These are phyloP conservation scores for Syzygium malaccense DNA, from an alignment of 441 rosid species.

Conservation along the genomic window DNA sequence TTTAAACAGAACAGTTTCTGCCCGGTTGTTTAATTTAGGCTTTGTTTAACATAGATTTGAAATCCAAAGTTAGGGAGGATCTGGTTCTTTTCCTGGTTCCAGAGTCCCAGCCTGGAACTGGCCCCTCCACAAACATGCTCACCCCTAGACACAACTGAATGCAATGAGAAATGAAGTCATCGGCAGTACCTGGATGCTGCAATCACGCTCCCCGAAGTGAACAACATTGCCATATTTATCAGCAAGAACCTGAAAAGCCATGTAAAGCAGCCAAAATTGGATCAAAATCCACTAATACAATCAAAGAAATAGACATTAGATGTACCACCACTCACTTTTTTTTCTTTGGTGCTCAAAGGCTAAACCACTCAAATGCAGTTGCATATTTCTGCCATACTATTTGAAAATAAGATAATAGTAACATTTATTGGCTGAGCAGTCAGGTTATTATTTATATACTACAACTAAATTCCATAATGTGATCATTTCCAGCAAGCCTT, in stretches of 20 bases:
- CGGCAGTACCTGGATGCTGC: constrained; percentile 87
- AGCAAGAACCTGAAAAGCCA: constrained; percentile 65
- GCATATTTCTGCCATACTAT: not conserved
- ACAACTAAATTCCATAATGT: not conserved
- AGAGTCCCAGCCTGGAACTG: not conserved
- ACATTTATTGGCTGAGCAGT: not conserved
- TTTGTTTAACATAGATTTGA: not conserved
- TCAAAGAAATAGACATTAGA: not conserved
- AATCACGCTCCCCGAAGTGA: constrained; percentile 98
- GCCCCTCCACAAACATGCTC: not conserved
- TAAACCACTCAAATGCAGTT: not conserved
- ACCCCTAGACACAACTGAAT: not conserved
- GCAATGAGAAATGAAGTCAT: not conserved
- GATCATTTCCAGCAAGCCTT: not conserved
- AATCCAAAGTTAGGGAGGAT: not conserved
- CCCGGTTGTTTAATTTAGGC: not conserved
- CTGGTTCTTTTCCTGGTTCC: not conserved
- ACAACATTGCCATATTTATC: constrained; percentile 94
- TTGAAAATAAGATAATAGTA: not conserved
- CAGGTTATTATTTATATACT: not conserved
- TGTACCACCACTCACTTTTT: not conserved
- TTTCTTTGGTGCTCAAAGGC: not conserved
- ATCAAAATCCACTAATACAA: not conserved
- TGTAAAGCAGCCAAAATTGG: not conserved
- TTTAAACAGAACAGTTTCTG: not conserved